Percentiles rank a stretch among this genome's conserved stretches.
Conservation (phyloP, 768 basidiomycete species). For the Arthromyces matolae region DNA sequence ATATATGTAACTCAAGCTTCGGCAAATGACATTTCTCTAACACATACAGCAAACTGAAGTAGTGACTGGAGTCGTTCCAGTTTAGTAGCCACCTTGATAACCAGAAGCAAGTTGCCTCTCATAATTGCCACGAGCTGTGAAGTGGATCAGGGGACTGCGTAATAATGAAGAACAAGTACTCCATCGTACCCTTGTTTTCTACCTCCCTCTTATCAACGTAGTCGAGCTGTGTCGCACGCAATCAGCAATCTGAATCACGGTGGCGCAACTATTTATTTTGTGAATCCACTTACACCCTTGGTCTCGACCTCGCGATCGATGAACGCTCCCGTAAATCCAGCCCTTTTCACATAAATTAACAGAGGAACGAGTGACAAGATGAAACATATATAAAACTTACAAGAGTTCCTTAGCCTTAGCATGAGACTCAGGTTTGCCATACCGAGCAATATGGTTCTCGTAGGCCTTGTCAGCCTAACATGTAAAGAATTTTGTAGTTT, state of each 20-base stretch:
- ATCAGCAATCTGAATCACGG: slow-evolving; percentile 22
- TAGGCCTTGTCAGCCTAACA: slow-evolving; percentile 63
- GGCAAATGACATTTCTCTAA: no score
- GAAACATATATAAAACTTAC: slow-evolving; percentile 18
- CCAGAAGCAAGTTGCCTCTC: no score
- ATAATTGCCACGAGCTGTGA: no score
- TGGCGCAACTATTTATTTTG: neutral
- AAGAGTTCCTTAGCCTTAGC: slow-evolving; percentile 55
- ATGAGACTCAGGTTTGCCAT: slow-evolving; percentile 51
- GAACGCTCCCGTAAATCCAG: slow-evolving; percentile 52
- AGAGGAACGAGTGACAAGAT: neutral
- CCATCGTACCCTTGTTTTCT: slow-evolving; percentile 23
- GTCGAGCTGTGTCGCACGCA: slow-evolving; percentile 31
- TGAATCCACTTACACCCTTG: slow-evolving; percentile 37
- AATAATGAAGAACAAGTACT: no score
- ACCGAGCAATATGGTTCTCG: slow-evolving; percentile 44
- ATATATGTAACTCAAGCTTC: no score
- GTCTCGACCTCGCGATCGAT: slow-evolving; percentile 54
- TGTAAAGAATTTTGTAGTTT: neutral
- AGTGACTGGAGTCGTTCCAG: no score
- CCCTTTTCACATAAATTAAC: slow-evolving; percentile 27
- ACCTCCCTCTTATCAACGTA: slow-evolving; percentile 25
- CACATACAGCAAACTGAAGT: no score
- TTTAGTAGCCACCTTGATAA: no score
- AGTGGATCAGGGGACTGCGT: no score